phyloP scores from a whole-genome alignment of 768 basidiomycete species.

The Amanita brunnescens region DNA sequence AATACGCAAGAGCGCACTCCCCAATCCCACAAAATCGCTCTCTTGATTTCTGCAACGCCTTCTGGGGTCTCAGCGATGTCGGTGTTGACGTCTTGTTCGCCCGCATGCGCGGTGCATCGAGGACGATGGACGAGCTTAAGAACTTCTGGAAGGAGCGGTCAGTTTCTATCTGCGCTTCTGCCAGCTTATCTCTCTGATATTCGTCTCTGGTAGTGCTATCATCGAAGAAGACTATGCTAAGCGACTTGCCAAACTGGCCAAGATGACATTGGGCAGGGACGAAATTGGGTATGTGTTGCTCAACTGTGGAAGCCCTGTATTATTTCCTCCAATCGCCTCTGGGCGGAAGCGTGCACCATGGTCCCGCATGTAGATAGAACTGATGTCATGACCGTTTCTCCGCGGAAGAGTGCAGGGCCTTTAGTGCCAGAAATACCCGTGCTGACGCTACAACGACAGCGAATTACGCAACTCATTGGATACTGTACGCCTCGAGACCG shows the following conservation, averaged over 20 bases:
- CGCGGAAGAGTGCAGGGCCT: background rate
- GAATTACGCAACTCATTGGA: conserved; percentile 78
- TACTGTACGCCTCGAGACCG: conserved; percentile 74
- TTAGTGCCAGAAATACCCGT: background rate
- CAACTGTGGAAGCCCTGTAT: background rate
- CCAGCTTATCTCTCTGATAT: conserved; percentile 6
- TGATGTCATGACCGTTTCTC: background rate
- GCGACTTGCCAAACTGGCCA: conserved; percentile 70
- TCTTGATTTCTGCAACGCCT: conserved; percentile 92
- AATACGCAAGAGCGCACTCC: conserved; percentile 52
- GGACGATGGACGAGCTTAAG: conserved; percentile 84
- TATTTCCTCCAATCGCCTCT: background rate
- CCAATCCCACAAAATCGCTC: conserved; percentile 40
- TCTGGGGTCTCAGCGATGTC: conserved; percentile 84
- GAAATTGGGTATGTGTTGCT: conserved; percentile 79
- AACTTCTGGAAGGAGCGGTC: conserved; percentile 94
- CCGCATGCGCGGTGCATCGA: conserved; percentile 74
- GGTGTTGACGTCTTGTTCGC: conserved; percentile 90
- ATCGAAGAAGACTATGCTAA: conserved; percentile 98
- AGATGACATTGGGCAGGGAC: conserved; percentile 69
- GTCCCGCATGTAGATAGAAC: background rate
- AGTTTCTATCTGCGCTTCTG: conserved; percentile 16
- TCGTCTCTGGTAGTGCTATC: conserved; percentile 42
- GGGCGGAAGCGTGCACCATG: background rate
- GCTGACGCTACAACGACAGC: conserved; percentile 28